phyloP scores from a whole-genome alignment of 345 rosid species.

The Corchorus capsularis region DNA sequence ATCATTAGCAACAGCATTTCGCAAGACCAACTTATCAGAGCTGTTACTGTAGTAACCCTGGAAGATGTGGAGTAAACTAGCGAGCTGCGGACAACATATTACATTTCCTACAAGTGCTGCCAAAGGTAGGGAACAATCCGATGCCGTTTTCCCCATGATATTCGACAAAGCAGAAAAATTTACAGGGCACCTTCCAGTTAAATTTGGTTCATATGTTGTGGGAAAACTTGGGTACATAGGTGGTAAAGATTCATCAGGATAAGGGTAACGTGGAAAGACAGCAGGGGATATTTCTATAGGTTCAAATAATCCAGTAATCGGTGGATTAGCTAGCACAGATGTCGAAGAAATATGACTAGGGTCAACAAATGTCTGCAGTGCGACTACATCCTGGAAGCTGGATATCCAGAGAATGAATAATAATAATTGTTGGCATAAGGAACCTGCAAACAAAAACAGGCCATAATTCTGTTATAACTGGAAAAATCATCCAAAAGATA shows the following conservation, averaged over 20 bases:
- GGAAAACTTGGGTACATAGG: slow-evolving; percentile 91
- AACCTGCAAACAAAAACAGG: slow-evolving; percentile 55
- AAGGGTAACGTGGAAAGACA: slow-evolving; percentile 64
- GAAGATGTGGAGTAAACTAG: slow-evolving; percentile 79
- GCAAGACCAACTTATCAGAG: slow-evolving; percentile 76
- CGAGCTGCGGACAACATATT: slow-evolving; percentile 93
- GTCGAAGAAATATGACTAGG: slow-evolving; percentile 51
- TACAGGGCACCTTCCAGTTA: slow-evolving; percentile 89
- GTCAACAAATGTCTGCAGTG: slow-evolving; percentile 39
- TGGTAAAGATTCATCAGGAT: slow-evolving; percentile 59
- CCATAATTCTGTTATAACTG: neutral
- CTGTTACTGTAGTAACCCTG: slow-evolving; percentile 59
- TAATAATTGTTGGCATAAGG: slow-evolving; percentile 50
- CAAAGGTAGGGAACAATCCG: slow-evolving; percentile 77
- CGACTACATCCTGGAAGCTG: slow-evolving; percentile 63
- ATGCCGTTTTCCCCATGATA: slow-evolving; percentile 69
- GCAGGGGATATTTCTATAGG: slow-evolving; percentile 94
- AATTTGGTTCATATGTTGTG: slow-evolving; percentile 68
- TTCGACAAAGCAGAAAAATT: slow-evolving; percentile 71
- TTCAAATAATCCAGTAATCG: slow-evolving; percentile 65
- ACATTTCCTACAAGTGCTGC: slow-evolving; percentile 90
- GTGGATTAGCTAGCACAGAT: slow-evolving; percentile 69
- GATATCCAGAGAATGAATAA: slow-evolving; percentile 66
- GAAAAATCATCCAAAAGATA: slow-evolving; percentile 5
- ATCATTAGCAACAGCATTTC: slow-evolving; percentile 70